Conservation (phyloP, 176 grass and related monocot genomes). For the Bromus sterilis region DNA sequence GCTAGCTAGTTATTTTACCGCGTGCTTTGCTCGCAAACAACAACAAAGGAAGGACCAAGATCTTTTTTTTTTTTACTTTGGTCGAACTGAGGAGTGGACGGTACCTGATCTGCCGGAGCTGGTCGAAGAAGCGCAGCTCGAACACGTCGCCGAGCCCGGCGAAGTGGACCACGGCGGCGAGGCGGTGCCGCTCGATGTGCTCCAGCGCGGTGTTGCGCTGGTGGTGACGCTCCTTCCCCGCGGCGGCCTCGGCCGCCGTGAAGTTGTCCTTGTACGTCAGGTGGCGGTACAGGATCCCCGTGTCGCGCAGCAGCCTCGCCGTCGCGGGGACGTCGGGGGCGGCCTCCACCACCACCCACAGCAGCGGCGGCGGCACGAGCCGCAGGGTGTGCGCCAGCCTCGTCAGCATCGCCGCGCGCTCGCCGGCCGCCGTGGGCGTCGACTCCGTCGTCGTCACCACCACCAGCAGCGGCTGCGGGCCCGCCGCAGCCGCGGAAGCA, state of each 20-base stretch:
- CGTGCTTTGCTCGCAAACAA: slow-evolving; percentile 3
- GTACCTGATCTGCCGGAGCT: slow-evolving; percentile 74
- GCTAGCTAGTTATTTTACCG: neutral
- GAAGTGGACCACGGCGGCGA: slow-evolving; percentile 68
- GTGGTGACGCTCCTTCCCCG: slow-evolving; percentile 60
- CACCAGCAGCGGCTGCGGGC: slow-evolving; percentile 43
- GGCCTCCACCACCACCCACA: slow-evolving; percentile 91
- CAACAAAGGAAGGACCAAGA: neutral
- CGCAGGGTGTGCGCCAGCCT: slow-evolving; percentile 64
- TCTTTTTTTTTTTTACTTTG: neutral
- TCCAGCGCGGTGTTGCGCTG: slow-evolving; percentile 78
- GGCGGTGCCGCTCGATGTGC: slow-evolving; percentile 81
- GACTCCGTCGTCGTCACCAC: slow-evolving; percentile 76
- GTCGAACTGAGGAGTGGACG: neutral
- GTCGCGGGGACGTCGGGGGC: slow-evolving; percentile 38
- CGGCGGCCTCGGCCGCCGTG: slow-evolving; percentile 47
- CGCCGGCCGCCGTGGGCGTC: slow-evolving; percentile 17
- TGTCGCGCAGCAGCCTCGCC: slow-evolving; percentile 51
- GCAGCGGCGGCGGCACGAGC: slow-evolving; percentile 58
- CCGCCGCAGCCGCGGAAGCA: too few species aligned
- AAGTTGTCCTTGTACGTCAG: slow-evolving; percentile 90
- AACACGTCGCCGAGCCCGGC: slow-evolving; percentile 48
- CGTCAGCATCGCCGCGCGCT: slow-evolving; percentile 49
- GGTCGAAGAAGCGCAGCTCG: slow-evolving; percentile 69
- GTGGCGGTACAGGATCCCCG: slow-evolving; percentile 86